Base-by-base conservation (phyloP, 371 early-diverging fungal species). In the Phascolomyces articulosus region DNA sequence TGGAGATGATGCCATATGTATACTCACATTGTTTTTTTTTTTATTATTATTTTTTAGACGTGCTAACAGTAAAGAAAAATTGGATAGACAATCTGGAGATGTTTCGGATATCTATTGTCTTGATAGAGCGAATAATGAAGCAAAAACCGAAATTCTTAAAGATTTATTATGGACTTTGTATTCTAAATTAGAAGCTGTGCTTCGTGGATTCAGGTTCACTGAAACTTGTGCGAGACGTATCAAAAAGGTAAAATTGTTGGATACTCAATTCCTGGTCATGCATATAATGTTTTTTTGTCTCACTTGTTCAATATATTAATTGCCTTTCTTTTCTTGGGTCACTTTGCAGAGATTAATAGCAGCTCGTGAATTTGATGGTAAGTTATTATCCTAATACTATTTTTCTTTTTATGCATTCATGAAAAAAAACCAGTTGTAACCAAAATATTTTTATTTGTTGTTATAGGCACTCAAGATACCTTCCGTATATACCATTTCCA, bases 161-260 rank as follows among this genome's bases (percentile, higher is more conserved):
- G 95, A 95, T 65, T 78, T 95, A 60, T 73, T 95, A 18, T 88
- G 91, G 83, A 89, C 89, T 0, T 72, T 95, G 57, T 96, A 91
- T 77, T 90, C 90, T 0, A 92, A 93, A 65, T 70, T 95, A 21
- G 92, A 94, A 67, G 84, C 91, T 8, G 91, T 95, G 9, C 71
- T 95, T 1, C 88, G 92, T 56, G 95, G 91, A 24, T 95, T 95
- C 66, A 82, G 88, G 23, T 93, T 90, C 65, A 80, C 94, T 21
- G 82, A 88, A 49, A 74, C 74, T 10, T 72, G 82, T 63, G 73
- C 82, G 1, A 65, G 72, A 58, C 65, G 77, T 24, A 75, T 83
- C 9, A 73, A 75, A 59, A 77, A 77, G 75, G 82, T 81, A 68
- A 34, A 34, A 34, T 9, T 34, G 9, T 9, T 34, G 34, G 34